Percentiles rank a stretch among this genome's conserved stretches.
Conservation (phyloP, 352 stramenopile species). For the Phytophthora pinifolia region DNA sequence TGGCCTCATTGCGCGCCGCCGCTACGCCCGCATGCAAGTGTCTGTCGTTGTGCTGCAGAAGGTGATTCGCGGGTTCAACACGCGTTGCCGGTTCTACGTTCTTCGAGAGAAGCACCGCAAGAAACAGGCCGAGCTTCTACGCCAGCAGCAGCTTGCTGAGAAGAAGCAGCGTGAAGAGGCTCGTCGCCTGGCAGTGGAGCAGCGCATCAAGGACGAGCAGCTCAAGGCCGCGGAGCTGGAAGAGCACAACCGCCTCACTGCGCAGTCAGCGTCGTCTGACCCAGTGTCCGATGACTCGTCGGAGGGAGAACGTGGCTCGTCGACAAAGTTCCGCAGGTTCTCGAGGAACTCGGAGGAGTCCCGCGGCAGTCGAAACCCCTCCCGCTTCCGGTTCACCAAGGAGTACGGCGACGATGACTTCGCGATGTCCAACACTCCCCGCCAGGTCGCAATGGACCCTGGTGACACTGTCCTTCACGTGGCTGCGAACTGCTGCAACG, state of each 20-base stretch:
- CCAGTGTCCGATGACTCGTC: slow-evolving; percentile 75
- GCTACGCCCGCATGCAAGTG: slow-evolving; percentile 48
- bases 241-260: slow-evolving; percentile 61
- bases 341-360: slow-evolving; percentile 18
- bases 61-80: slow-evolving; percentile 66
- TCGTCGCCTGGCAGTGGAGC: slow-evolving; percentile 25
- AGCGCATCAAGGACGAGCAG: slow-evolving; percentile 44
- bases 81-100: slow-evolving; percentile 52
- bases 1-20: slow-evolving; percentile 50
- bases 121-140: slow-evolving; percentile 40
- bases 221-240: slow-evolving; percentile 49
- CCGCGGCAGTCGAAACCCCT: slow-evolving; percentile 43
- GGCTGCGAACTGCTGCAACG: slow-evolving; percentile 84
- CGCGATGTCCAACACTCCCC: slow-evolving; percentile 50
- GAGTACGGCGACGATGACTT: slow-evolving; percentile 65
- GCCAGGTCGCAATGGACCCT: slow-evolving; percentile 82
- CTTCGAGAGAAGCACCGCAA: slow-evolving; percentile 51
- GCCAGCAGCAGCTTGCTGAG: slow-evolving; percentile 44
- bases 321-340: slow-evolving; percentile 24
- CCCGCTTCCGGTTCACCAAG: slow-evolving; percentile 83
- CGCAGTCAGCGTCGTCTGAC: slow-evolving; percentile 61
- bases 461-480: slow-evolving; percentile 88
- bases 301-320: slow-evolving; percentile 50
- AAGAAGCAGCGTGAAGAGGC: slow-evolving; percentile 38
- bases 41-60: slow-evolving; percentile 54